Percentiles rank a stretch among this genome's conserved stretches.
Evolutionary conservation across 2,329 filamentous ascomycete species (phyloP).

Genomic region (Trichoderma breve): DNA sequence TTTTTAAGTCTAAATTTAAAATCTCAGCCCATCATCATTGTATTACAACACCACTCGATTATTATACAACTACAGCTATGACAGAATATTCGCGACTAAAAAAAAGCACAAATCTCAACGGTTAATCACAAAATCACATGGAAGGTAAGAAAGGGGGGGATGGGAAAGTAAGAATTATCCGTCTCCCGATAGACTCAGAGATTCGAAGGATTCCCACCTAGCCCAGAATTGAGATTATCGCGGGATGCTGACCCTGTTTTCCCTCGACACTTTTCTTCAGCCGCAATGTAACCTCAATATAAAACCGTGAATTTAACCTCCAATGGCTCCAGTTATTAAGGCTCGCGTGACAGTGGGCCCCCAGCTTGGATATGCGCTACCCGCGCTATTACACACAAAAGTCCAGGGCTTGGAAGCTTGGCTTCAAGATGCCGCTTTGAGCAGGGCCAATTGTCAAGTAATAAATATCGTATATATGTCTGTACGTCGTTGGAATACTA

Average conservation of each 20-base stretch:
- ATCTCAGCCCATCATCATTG: not conserved
- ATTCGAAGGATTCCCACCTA: not conserved
- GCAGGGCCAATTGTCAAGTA: not conserved
- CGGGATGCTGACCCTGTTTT: not conserved
- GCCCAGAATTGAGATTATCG: not conserved
- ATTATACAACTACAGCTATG: not conserved
- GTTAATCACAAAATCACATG: not conserved
- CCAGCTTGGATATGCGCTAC: not conserved
- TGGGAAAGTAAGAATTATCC: not conserved
- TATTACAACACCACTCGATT: not conserved
- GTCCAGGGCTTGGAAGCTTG: not conserved
- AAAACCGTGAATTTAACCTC: not conserved
- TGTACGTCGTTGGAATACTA: not conserved
- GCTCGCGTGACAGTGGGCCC: not conserved
- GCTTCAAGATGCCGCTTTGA: not conserved
- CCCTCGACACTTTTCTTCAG: not conserved
- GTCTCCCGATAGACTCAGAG: not conserved
- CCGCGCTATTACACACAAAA: not conserved
- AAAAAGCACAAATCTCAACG: not conserved
- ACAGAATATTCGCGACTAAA: not conserved
- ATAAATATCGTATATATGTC: not conserved
- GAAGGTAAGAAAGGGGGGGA: not conserved
- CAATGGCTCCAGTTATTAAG: not conserved
- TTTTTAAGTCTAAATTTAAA: not conserved
- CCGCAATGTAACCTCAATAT: slow-evolving; percentile 16